Conservation (phyloP, 352 stramenopile genomes). For the Phytophthora pseudosyringae region DNA sequence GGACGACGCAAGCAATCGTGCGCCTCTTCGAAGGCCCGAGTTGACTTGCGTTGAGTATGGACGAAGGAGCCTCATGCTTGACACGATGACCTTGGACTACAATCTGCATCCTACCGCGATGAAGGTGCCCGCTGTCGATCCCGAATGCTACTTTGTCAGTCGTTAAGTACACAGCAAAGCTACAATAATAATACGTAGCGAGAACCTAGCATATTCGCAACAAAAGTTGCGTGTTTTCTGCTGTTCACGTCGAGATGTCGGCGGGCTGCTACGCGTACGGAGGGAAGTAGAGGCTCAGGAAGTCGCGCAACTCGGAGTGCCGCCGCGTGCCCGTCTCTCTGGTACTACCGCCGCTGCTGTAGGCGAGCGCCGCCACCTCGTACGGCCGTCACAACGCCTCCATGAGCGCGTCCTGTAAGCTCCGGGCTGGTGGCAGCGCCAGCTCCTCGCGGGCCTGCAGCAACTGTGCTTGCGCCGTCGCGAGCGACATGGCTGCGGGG, state of each 20-base stretch:
- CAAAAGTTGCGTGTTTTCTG: no score
- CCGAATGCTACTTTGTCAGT: no score
- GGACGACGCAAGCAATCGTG: neutral
- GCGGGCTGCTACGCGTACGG: slow-evolving; percentile 36
- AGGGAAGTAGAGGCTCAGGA: slow-evolving; percentile 44
- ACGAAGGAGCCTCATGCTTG: no score
- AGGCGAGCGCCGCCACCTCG: slow-evolving; percentile 17
- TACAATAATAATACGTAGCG: no score
- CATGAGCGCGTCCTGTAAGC: slow-evolving; percentile 55
- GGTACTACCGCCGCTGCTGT: slow-evolving; percentile 2
- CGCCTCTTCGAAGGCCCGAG: slow-evolving; percentile 13
- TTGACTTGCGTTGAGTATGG: slow-evolving; percentile 7
- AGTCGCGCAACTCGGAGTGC: slow-evolving; percentile 32
- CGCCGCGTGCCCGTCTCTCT: slow-evolving; percentile 32
- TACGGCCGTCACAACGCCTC: slow-evolving; percentile 37
- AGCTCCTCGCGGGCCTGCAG: slow-evolving; percentile 33
- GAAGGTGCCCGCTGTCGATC: no score
- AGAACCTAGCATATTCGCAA: no score
- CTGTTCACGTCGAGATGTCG: slow-evolving; percentile 35
- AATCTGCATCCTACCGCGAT: no score
- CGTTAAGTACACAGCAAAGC: no score
- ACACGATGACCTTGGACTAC: no score
- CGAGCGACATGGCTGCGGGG: slow-evolving; percentile 19
- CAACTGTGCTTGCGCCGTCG: slow-evolving; percentile 26
- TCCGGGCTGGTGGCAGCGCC: slow-evolving; percentile 9